These are phyloP conservation scores for Globisporangium nunn DNA, from an alignment of 352 stramenopile species.

Conservation along the genomic window DNA sequence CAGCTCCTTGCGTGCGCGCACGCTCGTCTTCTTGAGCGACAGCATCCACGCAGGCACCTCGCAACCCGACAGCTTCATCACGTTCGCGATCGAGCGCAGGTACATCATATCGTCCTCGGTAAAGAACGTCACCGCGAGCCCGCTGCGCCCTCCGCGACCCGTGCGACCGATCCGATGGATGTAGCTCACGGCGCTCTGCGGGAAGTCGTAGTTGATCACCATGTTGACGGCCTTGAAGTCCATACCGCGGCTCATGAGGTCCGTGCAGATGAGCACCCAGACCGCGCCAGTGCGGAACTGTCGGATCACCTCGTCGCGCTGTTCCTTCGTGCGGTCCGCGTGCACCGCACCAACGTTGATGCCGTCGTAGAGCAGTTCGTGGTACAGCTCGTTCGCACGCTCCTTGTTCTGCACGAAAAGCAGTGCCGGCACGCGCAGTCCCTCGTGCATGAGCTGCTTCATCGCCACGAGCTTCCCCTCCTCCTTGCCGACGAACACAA, in stretches of 20 bases:
- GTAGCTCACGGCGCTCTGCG: conserved; percentile 91
- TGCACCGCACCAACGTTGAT: conserved; percentile 98
- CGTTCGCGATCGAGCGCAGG: conserved; percentile 95
- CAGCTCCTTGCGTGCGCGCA: conserved; percentile 59
- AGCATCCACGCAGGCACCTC: conserved; percentile 98
- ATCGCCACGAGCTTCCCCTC: conserved; percentile 98
- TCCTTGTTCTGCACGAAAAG: conserved; percentile 99
- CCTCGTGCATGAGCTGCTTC: conserved; percentile 87
- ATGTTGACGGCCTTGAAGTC: conserved; percentile 99
- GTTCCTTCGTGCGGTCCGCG: conserved; percentile 89
- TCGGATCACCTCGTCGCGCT: conserved; percentile 92
- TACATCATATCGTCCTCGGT: conserved; percentile 94
- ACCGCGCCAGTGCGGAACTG: conserved; percentile 95
- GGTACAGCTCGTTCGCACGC: conserved; percentile 95
- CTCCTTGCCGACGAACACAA: conserved; percentile 98
- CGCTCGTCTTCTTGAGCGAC: conserved; percentile 89
- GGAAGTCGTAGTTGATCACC: conserved; percentile 99
- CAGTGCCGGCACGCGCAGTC: conserved; percentile 93
- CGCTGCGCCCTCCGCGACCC: conserved; percentile 88
- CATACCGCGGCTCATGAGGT: conserved; percentile 97
- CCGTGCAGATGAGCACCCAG: conserved; percentile 99
- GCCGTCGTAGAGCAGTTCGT: conserved; percentile 97
- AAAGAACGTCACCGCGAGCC: conserved; percentile 96
- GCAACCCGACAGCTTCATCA: conserved; percentile 97
- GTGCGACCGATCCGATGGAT: conserved; percentile 97